Evolutionary conservation across 73 alveolate species (phyloP).

Genomic region (Stentor coeruleus): DNA sequence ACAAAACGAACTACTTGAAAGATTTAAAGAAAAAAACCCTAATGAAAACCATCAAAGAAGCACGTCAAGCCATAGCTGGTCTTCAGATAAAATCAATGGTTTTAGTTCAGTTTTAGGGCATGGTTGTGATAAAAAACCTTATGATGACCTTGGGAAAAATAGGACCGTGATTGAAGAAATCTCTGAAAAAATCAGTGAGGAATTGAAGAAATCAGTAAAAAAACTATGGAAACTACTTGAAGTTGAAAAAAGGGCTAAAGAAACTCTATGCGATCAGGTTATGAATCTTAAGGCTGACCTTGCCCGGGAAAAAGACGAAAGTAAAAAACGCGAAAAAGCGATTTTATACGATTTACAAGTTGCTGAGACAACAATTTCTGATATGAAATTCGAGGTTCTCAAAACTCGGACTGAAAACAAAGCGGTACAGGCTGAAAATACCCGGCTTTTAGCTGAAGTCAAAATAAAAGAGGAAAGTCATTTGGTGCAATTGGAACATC

Average conservation of each 20-base stretch:
- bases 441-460: not conserved
- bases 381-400: not conserved
- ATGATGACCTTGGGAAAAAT: too few species aligned
- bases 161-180: too few species aligned
- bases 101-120: too few species aligned
- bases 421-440: not conserved
- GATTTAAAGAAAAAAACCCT: too few species aligned
- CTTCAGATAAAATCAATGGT: too few species aligned
- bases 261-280: not conserved
- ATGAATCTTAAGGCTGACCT: not conserved
- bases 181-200: too few species aligned
- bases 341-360: not conserved
- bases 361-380: not conserved
- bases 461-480: not conserved
- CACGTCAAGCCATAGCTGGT: too few species aligned
- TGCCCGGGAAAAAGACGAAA: not conserved
- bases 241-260: not conserved
- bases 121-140: too few species aligned
- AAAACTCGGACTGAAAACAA: not conserved
- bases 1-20: too few species aligned
- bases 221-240: not conserved
- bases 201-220: too few species aligned
- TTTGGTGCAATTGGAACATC: too few species aligned
- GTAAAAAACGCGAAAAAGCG: not conserved
- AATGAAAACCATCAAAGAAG: too few species aligned